Conservation (phyloP, 164 flowering plant genomes). For the Malania oleifera region DNA sequence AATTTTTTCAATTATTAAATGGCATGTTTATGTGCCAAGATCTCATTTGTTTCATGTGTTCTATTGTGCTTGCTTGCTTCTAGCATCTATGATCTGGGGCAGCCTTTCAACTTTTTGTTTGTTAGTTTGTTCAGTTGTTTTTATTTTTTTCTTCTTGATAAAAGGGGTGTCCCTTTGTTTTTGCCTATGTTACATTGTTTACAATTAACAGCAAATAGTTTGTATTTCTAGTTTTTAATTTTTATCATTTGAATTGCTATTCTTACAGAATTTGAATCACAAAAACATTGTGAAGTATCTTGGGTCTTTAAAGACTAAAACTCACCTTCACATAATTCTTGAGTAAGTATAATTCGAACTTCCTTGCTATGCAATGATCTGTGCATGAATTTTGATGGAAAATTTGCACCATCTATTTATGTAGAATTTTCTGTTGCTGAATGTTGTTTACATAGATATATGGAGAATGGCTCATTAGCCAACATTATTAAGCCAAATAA, state of each 20-base stretch:
- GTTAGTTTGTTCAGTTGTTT: no score
- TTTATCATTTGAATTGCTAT: background rate
- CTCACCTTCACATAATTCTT: conserved; percentile 90
- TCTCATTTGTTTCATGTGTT: no score
- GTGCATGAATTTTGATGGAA: background rate
- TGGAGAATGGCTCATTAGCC: conserved; percentile 99
- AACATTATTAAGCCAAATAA: conserved; percentile 97
- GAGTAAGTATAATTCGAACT: conserved; percentile 54
- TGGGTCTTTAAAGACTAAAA: conserved; percentile 89
- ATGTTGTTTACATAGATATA: conserved; percentile 51
- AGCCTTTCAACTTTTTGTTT: no score
- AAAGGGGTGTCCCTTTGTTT: no score
- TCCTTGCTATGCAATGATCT: background rate
- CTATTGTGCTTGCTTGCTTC: no score
- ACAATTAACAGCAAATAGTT: no score
- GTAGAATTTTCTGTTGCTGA: background rate
- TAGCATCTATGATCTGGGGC: no score
- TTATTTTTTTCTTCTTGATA: no score
- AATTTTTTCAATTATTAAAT: no score
- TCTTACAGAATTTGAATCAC: conserved; percentile 85
- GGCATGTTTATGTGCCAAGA: no score
- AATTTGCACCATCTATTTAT: background rate
- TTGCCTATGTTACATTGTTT: no score
- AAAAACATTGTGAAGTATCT: conserved; percentile 98
- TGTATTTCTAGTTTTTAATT: background rate